phyloP scores from a whole-genome alignment of 345 rosid genomes.

The Euphorbia lathyris region DNA sequence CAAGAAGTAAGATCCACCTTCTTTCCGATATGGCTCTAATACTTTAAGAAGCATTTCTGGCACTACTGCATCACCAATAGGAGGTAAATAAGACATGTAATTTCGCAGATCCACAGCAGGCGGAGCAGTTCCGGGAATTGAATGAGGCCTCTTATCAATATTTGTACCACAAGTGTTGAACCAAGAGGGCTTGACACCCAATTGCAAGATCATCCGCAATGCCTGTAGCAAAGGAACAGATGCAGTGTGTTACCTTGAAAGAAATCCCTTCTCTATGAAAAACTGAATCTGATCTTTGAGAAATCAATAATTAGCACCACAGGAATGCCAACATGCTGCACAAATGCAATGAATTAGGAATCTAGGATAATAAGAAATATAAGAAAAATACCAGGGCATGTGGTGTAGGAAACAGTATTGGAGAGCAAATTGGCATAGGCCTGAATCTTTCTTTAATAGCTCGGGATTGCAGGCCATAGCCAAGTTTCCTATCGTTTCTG shows the following conservation, averaged over 20 bases:
- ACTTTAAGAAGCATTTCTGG: conserved; percentile 98
- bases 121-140: conserved; percentile 64
- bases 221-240: conserved; percentile 51
- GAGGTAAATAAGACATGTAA: conserved; percentile 78
- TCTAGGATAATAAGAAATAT: background rate
- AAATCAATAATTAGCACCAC: background rate
- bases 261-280: background rate
- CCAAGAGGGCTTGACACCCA: conserved; percentile 97
- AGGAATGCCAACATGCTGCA: background rate
- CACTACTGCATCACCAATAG: conserved; percentile 82
- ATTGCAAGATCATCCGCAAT: conserved; percentile 87
- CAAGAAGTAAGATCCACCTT: conserved; percentile 44
- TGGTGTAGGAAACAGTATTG: conserved; percentile 76
- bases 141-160: conserved; percentile 72
- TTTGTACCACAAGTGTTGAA: conserved; percentile 74
- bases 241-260: background rate
- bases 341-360: background rate
- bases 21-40: conserved; percentile 81
- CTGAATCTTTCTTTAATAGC: conserved; percentile 82
- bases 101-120: conserved; percentile 75
- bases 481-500: conserved; percentile 68
- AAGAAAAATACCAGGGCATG: conserved; percentile 73
- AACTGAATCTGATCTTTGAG: background rate
- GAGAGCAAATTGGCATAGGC: conserved; percentile 90
- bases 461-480: conserved; percentile 40